These are phyloP conservation scores for Epichloe gansuensis DNA, from an alignment of 2,329 filamentous ascomycete genomes.

Conservation along the genomic window DNA sequence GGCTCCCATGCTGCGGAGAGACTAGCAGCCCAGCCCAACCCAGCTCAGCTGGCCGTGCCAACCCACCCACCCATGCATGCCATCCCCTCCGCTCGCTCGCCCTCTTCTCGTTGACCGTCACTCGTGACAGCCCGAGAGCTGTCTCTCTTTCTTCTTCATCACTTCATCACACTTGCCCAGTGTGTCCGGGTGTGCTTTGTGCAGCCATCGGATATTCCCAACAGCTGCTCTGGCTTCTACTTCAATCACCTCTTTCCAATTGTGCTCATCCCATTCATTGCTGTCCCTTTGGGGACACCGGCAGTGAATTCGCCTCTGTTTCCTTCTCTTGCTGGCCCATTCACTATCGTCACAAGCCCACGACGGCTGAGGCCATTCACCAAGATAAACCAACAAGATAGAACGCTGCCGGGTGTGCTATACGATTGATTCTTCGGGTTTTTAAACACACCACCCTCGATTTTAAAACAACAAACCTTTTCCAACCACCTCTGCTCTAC, in stretches of 20 bases:
- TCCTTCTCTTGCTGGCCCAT: neutral
- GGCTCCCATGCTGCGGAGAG: neutral
- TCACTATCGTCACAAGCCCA: neutral
- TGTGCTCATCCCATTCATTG: constrained; percentile 9
- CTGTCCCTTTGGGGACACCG: constrained; percentile 12
- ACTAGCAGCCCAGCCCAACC: neutral
- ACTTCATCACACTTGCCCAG: neutral
- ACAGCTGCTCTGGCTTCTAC: constrained; percentile 7
- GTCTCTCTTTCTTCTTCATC: constrained; percentile 2
- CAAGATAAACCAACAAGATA: constrained; percentile 6
- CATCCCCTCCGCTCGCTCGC: neutral
- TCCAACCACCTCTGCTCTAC: neutral
- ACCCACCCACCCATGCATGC: neutral
- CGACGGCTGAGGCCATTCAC: constrained; percentile 1
- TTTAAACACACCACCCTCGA: neutral
- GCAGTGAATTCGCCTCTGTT: constrained; percentile 11
- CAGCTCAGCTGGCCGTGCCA: constrained; percentile 1
- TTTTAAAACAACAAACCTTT: neutral
- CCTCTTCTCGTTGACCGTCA: constrained; percentile 1
- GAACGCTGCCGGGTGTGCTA: neutral
- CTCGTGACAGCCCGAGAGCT: neutral
- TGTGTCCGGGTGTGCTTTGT: constrained; percentile 8
- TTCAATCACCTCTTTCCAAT: constrained; percentile 7
- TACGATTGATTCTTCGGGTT: neutral
- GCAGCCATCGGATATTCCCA: constrained; percentile 11